Percentiles rank a stretch among this genome's conserved stretches.
These are phyloP conservation scores for Diospyros lotus DNA, from an alignment of 148 eudicot species.

Conservation along the genomic window DNA sequence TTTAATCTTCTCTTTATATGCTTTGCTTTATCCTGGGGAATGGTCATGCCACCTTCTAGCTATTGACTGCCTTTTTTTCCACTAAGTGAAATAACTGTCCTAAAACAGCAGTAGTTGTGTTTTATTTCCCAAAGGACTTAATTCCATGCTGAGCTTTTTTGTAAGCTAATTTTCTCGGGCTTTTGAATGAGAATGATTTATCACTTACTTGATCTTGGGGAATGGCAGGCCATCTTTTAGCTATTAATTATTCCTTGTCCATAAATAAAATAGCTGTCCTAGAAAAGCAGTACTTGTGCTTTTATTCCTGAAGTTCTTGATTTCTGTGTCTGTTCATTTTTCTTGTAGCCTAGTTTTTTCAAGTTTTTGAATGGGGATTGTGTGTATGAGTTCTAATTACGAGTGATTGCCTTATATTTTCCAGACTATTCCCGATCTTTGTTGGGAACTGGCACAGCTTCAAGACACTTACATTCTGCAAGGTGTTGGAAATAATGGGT, in stretches of 20 bases:
- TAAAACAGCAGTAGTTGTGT: neutral
- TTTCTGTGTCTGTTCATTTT: conserved; percentile 5
- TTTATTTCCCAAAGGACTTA: too few species aligned
- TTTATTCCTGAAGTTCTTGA: neutral
- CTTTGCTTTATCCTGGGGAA: neutral
- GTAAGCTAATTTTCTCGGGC: too few species aligned
- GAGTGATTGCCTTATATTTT: conserved; percentile 6
- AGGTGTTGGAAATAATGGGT: conserved; percentile 44
- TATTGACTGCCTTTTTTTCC: neutral
- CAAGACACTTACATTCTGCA: conserved; percentile 98
- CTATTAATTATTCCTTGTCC: too few species aligned
- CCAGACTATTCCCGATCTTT: conserved; percentile 92
- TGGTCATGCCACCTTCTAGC: neutral
- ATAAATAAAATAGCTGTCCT: too few species aligned
- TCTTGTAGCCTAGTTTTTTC: neutral
- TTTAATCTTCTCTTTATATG: neutral
- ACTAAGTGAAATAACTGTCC: neutral
- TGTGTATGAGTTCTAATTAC: conserved; percentile 3
- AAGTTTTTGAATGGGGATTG: conserved; percentile 1
- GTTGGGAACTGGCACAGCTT: conserved; percentile 98
- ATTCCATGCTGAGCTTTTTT: too few species aligned
- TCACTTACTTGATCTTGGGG: too few species aligned
- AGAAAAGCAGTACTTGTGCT: neutral
- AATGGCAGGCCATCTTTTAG: too few species aligned
- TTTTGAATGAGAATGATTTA: too few species aligned